These are phyloP conservation scores for Yamadazyma pseudoaaseri DNA, from an alignment of 1,139 yeast genomes.

Conservation along the genomic window DNA sequence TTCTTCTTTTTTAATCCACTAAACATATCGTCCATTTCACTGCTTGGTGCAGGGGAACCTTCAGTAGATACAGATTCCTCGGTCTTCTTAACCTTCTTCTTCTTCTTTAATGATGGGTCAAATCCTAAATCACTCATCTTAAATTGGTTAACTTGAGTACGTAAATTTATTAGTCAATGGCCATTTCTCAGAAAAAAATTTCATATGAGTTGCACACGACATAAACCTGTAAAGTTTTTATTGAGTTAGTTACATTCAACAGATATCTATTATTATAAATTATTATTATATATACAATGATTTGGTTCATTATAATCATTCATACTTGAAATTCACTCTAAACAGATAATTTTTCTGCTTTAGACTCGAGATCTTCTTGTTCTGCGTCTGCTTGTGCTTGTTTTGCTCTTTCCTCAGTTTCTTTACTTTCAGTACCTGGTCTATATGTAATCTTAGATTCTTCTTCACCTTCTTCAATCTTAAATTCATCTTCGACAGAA, in stretches of 20 bases:
- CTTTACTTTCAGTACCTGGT: constrained; percentile 50
- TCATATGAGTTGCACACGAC: constrained; percentile 12
- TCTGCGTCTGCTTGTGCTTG: constrained; percentile 20
- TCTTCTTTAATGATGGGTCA: constrained; percentile 79
- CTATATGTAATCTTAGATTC: constrained; percentile 46
- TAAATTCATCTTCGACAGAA: constrained; percentile 61
- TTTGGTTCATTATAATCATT: too few relatives aligned
- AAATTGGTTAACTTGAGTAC: constrained; percentile 1
- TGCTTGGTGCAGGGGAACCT: constrained; percentile 31
- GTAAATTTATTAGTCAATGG: constrained; percentile 5
- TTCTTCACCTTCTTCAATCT: constrained; percentile 43
- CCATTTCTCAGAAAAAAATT: constrained; percentile 10
- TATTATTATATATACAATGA: too few relatives aligned
- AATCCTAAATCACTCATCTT: constrained; percentile 65
- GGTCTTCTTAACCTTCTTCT: constrained; percentile 67
- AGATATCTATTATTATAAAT: too few relatives aligned
- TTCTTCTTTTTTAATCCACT: constrained; percentile 56
- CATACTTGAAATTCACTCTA: too few relatives aligned
- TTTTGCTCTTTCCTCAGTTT: constrained; percentile 42
- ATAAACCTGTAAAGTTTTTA: not conserved
- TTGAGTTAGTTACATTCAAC: too few relatives aligned
- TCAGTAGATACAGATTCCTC: constrained; percentile 36
- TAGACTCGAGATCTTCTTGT: constrained; percentile 11
- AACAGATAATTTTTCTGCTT: constrained; percentile 9
- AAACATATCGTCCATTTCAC: constrained; percentile 48